Conservation (phyloP, 805 yeast species). For the Candida manassasensis region DNA sequence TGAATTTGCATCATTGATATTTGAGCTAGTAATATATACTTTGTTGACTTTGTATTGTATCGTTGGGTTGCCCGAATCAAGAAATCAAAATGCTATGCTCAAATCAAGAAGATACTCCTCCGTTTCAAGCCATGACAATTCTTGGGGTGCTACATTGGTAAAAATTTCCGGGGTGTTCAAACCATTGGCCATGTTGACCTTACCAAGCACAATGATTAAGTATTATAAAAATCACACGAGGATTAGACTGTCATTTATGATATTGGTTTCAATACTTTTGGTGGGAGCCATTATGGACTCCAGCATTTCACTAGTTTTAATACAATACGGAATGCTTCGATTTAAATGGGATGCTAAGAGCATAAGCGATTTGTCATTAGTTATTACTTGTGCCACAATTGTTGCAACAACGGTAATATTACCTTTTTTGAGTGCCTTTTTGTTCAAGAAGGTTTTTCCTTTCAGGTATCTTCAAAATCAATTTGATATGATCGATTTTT, state of each 20-base stretch:
- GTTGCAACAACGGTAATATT: constrained; percentile 42
- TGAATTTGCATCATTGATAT: constrained; percentile 17
- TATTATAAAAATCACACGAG: constrained; percentile 9
- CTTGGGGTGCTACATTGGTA: neutral
- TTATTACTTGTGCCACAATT: constrained; percentile 38
- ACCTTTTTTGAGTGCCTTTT: constrained; percentile 39
- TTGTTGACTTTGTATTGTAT: constrained; percentile 19
- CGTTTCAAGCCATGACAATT: constrained; percentile 1
- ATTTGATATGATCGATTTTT: constrained; percentile 47
- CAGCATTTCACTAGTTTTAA: constrained; percentile 34
- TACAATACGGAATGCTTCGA: constrained; percentile 47
- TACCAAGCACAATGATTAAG: constrained; percentile 32
- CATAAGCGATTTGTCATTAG: constrained; percentile 49
- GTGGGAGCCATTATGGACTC: constrained; percentile 24
- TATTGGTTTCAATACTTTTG: constrained; percentile 41
- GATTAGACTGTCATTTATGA: constrained; percentile 32
- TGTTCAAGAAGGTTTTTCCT: constrained; percentile 21
- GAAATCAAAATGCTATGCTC: constrained; percentile 45
- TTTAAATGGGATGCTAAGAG: constrained; percentile 51
- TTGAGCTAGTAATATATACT: constrained; percentile 28
- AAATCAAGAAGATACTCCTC: constrained; percentile 20
- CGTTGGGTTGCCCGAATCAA: constrained; percentile 51
- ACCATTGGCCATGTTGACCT: constrained; percentile 50
- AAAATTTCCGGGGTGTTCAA: constrained; percentile 17
- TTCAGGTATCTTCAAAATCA: constrained; percentile 28